These are phyloP conservation scores for Calonectria fujianensis DNA, from an alignment of 2,329 filamentous ascomycete species.

Conservation along the genomic window DNA sequence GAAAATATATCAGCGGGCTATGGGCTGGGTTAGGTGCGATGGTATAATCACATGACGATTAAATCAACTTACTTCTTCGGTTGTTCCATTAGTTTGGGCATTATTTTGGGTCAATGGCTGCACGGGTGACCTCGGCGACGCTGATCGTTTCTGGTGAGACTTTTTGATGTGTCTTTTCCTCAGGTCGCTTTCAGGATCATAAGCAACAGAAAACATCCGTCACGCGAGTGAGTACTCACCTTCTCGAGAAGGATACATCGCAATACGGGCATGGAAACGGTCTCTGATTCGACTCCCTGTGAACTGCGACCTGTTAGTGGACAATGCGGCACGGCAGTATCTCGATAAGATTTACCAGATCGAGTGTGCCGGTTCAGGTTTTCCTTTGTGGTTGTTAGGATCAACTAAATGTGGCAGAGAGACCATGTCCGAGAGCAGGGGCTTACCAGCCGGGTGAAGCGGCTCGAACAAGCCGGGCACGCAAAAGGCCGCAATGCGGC, in stretches of 20 bases:
- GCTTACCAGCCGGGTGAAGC: slow-evolving; percentile 40
- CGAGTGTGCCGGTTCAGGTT: slow-evolving; percentile 42
- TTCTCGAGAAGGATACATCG: slow-evolving; percentile 41
- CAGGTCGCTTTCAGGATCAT: slow-evolving; percentile 25
- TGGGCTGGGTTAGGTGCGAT: neutral
- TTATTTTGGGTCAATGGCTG: slow-evolving; percentile 3
- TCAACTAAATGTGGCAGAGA: neutral
- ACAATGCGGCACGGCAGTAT: neutral
- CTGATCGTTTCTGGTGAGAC: slow-evolving; percentile 24
- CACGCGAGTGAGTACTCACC: neutral
- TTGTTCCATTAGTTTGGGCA: neutral
- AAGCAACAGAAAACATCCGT: neutral
- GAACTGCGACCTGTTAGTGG: slow-evolving; percentile 27
- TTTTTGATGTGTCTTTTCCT: slow-evolving; percentile 42
- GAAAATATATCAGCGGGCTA: slow-evolving; percentile 25
- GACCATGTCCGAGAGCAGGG: slow-evolving; percentile 1
- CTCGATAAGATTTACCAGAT: slow-evolving; percentile 27
- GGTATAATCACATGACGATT: too few relatives aligned
- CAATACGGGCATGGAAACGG: slow-evolving; percentile 41
- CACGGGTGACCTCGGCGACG: slow-evolving; percentile 29
- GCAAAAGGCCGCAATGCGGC: slow-evolving; percentile 38
- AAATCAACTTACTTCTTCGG: slow-evolving; percentile 28
- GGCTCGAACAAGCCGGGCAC: slow-evolving; percentile 40
- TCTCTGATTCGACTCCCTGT: slow-evolving; percentile 39
- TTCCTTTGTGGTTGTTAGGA: slow-evolving; percentile 24